A percentile compares a stretch with the other conserved stretches of the same genome.
These are phyloP conservation scores for Aspergillus eucalypticola DNA, from an alignment of 2,329 filamentous ascomycete species.

Conservation along the genomic window DNA sequence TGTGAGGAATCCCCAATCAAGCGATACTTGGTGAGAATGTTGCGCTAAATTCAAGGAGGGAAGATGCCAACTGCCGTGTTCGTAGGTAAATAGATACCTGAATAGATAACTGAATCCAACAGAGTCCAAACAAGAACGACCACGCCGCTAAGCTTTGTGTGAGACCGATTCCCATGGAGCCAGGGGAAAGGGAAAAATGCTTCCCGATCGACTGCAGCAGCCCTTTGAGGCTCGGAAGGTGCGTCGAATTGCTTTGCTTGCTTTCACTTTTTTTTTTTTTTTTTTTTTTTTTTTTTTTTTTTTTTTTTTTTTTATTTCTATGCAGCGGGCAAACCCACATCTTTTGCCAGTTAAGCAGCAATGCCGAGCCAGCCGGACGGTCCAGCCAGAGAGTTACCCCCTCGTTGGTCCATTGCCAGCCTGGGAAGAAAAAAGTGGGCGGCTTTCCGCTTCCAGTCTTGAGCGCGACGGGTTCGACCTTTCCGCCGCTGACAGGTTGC, in stretches of 20 bases:
- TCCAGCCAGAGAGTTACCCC: slow-evolving; percentile 7
- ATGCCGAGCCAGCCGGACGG: slow-evolving; percentile 23
- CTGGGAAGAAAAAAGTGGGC: slow-evolving; percentile 4
- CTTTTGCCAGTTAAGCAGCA: not conserved
- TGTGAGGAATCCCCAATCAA: not conserved
- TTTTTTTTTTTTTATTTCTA: too few relatives aligned
- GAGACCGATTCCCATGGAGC: not conserved
- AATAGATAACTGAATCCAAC: not conserved
- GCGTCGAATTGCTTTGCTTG: not conserved
- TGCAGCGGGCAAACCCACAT: not conserved
- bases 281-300: too few relatives aligned
- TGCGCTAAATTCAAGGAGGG: not conserved
- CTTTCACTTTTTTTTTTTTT: too few relatives aligned
- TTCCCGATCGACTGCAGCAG: not conserved
- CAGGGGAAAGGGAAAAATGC: not conserved
- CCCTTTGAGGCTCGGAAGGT: not conserved
- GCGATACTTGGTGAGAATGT: not conserved
- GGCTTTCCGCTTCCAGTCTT: slow-evolving; percentile 24
- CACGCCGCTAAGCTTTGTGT: not conserved
- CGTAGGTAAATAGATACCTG: not conserved
- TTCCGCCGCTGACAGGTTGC: slow-evolving; percentile 15
- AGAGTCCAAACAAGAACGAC: not conserved
- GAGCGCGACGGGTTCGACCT: slow-evolving; percentile 8
- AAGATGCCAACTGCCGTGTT: not conserved
- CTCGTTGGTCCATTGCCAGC: slow-evolving; percentile 5